Evolutionary conservation across 805 yeast species (phyloP).

Genomic region (Sungouiella blattae): DNA sequence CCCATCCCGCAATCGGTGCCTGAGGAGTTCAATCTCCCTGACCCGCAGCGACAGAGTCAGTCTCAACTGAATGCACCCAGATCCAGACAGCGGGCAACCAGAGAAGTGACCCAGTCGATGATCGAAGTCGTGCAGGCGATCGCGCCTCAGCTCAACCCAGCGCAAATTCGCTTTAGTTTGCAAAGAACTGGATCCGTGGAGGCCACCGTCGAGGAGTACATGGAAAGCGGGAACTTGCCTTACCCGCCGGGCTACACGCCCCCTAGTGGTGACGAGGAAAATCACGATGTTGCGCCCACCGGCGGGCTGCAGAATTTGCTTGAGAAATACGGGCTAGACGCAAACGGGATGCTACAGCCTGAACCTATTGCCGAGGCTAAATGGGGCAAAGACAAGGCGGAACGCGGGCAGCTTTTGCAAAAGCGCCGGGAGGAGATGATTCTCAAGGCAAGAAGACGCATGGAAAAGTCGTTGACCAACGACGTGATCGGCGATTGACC

Average conservation of each 20-base stretch:
- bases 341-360: conserved; percentile 5
- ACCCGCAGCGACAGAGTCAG: conserved; percentile 4
- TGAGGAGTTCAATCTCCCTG: conserved; percentile 16
- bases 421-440: conserved; percentile 41
- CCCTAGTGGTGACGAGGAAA: conserved; percentile 1
- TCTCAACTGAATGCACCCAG: not conserved
- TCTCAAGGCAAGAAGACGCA: conserved; percentile 41
- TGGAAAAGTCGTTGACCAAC: conserved; percentile 38
- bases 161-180: conserved; percentile 71
- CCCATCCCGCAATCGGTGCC: conserved; percentile 47
- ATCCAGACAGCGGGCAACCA: conserved; percentile 23
- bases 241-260: conserved; percentile 42
- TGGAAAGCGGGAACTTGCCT: conserved; percentile 60
- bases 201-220: conserved; percentile 67
- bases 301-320: conserved; percentile 19
- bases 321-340: conserved; percentile 43
- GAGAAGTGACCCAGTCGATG: conserved; percentile 67
- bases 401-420: conserved; percentile 14
- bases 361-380: conserved; percentile 25
- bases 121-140: conserved; percentile 79
- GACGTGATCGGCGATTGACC: conserved; percentile 16
- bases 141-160: conserved; percentile 68
- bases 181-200: conserved; percentile 78
- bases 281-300: conserved; percentile 6
- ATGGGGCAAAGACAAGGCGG: conserved; percentile 22